A percentile compares a stretch with the other conserved stretches of the same genome.
phyloP scores from a whole-genome alignment of 495 filamentous ascomycete genomes.

The Penicillium flavigenum region DNA sequence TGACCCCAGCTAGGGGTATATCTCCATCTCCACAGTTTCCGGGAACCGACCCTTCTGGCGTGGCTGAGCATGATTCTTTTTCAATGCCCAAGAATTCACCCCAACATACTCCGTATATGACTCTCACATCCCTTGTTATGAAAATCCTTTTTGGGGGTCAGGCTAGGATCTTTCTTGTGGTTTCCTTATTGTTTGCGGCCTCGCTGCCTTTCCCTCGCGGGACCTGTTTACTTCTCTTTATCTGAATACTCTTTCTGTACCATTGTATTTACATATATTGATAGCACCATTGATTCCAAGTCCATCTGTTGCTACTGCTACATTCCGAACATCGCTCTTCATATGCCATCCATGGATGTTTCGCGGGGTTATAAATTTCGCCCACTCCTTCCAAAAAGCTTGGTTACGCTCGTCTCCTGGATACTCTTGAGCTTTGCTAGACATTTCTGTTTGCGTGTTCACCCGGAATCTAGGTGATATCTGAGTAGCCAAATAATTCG shows the following conservation, averaged over 20 bases:
- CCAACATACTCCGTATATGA: no score
- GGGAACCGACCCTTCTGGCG: background rate
- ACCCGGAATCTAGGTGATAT: no score
- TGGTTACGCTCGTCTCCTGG: background rate
- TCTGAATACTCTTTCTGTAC: background rate
- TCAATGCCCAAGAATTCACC: background rate
- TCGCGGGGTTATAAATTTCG: background rate
- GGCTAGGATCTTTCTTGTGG: background rate
- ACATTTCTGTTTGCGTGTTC: no score
- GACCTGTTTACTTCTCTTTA: background rate
- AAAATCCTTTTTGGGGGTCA: background rate
- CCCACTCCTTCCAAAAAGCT: background rate
- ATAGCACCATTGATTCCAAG: background rate
- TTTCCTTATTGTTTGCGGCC: background rate
- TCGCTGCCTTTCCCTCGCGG: background rate
- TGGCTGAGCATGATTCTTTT: background rate
- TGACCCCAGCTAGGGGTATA: background rate
- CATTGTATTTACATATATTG: background rate
- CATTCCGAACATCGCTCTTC: background rate
- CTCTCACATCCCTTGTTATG: background rate
- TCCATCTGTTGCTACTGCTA: background rate
- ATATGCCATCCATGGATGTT: background rate
- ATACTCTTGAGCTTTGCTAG: background rate
- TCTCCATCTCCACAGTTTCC: background rate
- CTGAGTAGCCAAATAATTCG: background rate